Percentiles rank a stretch among this genome's conserved stretches.
Conservation (phyloP, 2,329 filamentous ascomycete genomes). For the Chaetomium globosum region DNA sequence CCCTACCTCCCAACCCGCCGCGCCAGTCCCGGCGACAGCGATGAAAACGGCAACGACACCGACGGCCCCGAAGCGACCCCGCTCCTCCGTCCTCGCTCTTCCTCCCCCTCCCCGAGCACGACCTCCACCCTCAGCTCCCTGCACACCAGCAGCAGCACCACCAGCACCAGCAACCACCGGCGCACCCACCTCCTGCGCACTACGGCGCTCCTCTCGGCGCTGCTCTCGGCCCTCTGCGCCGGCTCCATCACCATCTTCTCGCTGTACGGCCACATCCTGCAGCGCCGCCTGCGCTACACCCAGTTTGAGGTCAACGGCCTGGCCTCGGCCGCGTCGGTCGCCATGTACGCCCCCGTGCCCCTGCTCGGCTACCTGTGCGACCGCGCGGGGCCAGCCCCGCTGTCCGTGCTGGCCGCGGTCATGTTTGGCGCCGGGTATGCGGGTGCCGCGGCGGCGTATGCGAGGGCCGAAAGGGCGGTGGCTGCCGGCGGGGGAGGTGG, state of each 20-base stretch:
- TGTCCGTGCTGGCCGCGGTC: constrained; percentile 71
- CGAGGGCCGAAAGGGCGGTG: constrained; percentile 38
- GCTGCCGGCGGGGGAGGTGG: constrained; percentile 41
- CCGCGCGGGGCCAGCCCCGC: constrained; percentile 75
- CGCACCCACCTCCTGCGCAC: not conserved
- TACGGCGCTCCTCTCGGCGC: constrained; percentile 57
- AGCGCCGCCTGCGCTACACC: constrained; percentile 80
- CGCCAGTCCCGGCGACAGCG: not conserved
- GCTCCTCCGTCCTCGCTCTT: constrained; percentile 6
- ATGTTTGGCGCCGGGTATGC: constrained; percentile 82
- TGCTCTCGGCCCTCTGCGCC: constrained; percentile 70
- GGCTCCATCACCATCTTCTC: constrained; percentile 93
- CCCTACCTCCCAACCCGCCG: not conserved
- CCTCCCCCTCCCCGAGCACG: not conserved
- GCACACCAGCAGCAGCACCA: not conserved
- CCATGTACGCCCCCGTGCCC: constrained; percentile 90
- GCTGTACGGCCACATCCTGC: constrained; percentile 88
- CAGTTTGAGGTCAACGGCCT: constrained; percentile 86
- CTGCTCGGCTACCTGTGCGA: constrained; percentile 90
- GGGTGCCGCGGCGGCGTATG: constrained; percentile 77
- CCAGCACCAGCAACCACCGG: not conserved
- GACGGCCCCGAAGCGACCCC: constrained; percentile 8
- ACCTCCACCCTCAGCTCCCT: constrained; percentile 3
- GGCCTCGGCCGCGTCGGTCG: constrained; percentile 79
- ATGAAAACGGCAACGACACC: not conserved